These are phyloP conservation scores for Dipteronia dyeriana DNA, from an alignment of 345 rosid species.

Conservation along the genomic window DNA sequence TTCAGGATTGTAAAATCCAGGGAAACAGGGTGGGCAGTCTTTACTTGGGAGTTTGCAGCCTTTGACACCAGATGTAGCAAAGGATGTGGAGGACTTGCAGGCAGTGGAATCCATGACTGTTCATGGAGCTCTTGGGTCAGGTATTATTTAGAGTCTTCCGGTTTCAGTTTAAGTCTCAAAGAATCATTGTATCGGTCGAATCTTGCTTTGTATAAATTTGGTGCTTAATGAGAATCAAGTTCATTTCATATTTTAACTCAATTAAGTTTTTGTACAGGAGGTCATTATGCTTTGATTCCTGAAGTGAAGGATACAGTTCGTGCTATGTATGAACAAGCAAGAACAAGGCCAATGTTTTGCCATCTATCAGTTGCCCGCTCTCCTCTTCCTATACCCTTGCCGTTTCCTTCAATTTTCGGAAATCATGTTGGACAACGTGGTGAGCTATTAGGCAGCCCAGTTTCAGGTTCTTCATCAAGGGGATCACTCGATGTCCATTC, in stretches of 20 bases:
- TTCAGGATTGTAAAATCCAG: conserved; percentile 32
- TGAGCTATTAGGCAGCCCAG: conserved; percentile 64
- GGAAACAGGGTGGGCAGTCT: conserved; percentile 41
- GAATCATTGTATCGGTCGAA: background rate
- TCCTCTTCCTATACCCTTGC: conserved; percentile 91
- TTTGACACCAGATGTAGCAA: conserved; percentile 69
- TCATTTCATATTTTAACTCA: background rate
- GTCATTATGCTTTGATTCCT: conserved; percentile 48
- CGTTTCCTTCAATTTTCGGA: conserved; percentile 86
- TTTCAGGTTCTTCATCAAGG: conserved; percentile 38
- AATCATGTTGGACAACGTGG: conserved; percentile 65
- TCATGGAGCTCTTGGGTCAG: conserved; percentile 71
- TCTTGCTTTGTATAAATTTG: background rate
- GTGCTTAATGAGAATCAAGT: background rate
- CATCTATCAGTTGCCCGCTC: conserved; percentile 65
- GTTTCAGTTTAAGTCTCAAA: background rate
- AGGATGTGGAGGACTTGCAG: conserved; percentile 61
- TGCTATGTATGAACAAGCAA: conserved; percentile 45
- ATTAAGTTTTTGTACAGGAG: conserved; percentile 35
- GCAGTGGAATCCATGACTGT: conserved; percentile 65
- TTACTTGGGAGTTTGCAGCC: conserved; percentile 53
- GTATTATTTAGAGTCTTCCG: conserved; percentile 30
- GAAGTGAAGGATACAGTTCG: conserved; percentile 64
- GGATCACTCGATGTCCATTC: conserved; percentile 82
- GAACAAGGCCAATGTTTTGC: conserved; percentile 56